A percentile compares a stretch with the other conserved stretches of the same genome.
Evolutionary conservation across 768 basidiomycete species (phyloP).

Genomic region (Boletus subcaerulescens): DNA sequence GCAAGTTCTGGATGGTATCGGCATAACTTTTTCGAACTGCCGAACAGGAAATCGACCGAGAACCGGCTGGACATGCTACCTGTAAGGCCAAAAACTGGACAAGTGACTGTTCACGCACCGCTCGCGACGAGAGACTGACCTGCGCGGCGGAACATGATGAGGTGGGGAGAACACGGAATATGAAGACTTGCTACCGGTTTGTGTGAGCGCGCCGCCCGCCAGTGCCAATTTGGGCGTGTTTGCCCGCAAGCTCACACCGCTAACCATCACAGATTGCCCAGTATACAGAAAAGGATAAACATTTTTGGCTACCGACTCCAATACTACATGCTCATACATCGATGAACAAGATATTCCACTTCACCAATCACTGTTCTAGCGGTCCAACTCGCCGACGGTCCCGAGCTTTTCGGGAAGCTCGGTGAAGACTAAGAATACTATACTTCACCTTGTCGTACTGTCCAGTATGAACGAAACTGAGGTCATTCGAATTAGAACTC

Average conservation of each 20-base stretch:
- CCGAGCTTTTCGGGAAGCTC: constrained; percentile 70
- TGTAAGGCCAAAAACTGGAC: background rate
- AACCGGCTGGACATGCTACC: constrained; percentile 45
- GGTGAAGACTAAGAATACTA: constrained; percentile 64
- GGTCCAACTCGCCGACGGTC: constrained; percentile 50
- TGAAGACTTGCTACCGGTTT: constrained; percentile 3
- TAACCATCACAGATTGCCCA: background rate
- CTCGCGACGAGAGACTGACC: constrained; percentile 52
- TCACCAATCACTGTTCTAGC: constrained; percentile 25
- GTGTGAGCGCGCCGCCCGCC: constrained; percentile 21
- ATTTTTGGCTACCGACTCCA: constrained; percentile 14
- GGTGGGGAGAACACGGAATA: constrained; percentile 8
- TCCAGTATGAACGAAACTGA: constrained; percentile 60
- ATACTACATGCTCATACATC: constrained; percentile 1
- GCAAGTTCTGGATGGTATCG: constrained; percentile 87
- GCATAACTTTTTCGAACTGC: constrained; percentile 75
- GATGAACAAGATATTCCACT: background rate
- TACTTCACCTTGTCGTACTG: constrained; percentile 84
- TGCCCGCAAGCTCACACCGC: background rate
- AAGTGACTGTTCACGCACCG: constrained; percentile 38
- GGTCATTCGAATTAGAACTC: background rate
- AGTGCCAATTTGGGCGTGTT: constrained; percentile 27
- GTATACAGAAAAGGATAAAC: constrained; percentile 12
- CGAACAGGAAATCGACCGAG: constrained; percentile 81
- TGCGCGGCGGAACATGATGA: constrained; percentile 55